phyloP scores from a whole-genome alignment of 441 rosid species.

The Populus trichocarpa region DNA sequence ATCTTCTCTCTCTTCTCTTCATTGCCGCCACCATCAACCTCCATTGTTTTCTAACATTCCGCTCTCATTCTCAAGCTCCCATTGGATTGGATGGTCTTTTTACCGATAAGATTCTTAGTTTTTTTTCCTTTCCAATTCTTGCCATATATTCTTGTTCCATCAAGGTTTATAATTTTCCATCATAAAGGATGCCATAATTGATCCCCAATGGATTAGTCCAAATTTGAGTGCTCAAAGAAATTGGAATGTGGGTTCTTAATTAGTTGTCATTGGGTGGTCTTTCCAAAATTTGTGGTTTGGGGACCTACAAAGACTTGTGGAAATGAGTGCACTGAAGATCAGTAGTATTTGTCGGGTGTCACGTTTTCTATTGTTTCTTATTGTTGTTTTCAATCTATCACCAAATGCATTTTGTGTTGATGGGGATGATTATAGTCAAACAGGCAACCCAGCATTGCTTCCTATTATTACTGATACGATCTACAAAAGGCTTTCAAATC shows the following conservation, averaged over 20 bases:
- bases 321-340: slow-evolving; percentile 39
- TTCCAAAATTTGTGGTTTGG: slow-evolving; percentile 12
- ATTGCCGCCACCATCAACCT: not conserved
- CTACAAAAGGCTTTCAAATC: slow-evolving; percentile 52
- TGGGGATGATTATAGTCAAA: slow-evolving; percentile 58
- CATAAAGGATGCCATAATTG: slow-evolving; percentile 30
- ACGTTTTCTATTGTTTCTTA: slow-evolving; percentile 27
- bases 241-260: slow-evolving; percentile 8
- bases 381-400: slow-evolving; percentile 30
- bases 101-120: not conserved
- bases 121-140: not conserved
- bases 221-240: not conserved
- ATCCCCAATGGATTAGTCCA: slow-evolving; percentile 13
- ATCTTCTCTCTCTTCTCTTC: not conserved
- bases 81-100: slow-evolving; percentile 4
- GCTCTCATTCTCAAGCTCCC: slow-evolving; percentile 13
- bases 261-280: slow-evolving; percentile 11
- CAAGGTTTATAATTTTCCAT: not conserved
- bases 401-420: slow-evolving; percentile 31
- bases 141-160: not conserved
- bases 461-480: slow-evolving; percentile 49
- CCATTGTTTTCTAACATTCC: slow-evolving; percentile 20
- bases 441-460: slow-evolving; percentile 48
- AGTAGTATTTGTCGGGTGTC: slow-evolving; percentile 24
- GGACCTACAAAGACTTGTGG: slow-evolving; percentile 14